Evolutionary conservation across 108 stramenopile species (phyloP).

Genomic region (Aurantiochytrium sp.): DNA sequence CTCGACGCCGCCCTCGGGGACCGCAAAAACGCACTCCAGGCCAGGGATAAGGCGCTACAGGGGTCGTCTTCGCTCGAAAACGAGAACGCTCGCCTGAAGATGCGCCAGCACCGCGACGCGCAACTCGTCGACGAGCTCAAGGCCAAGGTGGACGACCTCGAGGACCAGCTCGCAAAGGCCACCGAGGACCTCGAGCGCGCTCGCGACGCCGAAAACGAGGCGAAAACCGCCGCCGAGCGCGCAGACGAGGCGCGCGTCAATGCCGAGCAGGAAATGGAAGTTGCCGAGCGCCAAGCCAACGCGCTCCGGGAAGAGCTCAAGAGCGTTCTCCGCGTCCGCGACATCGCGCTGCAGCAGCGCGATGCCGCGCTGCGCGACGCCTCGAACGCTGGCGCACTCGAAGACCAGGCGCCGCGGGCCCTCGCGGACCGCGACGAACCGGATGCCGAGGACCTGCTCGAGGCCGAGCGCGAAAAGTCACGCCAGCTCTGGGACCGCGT

Average conservation of each 20-base stretch:
- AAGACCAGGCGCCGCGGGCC: neutral
- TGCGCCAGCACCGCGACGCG: constrained; percentile 1
- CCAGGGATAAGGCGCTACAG: neutral
- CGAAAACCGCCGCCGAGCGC: neutral
- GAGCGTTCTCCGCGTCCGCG: constrained; percentile 20
- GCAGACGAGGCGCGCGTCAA: neutral
- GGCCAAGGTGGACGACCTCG: neutral
- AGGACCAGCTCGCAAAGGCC: neutral
- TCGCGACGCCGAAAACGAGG: neutral
- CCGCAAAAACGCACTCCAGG: neutral
- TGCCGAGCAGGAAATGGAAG: constrained; percentile 29
- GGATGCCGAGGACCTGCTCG: neutral
- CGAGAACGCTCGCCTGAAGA: neutral
- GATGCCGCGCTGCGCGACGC: neutral
- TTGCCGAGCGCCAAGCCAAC: constrained; percentile 1
- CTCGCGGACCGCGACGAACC: neutral
- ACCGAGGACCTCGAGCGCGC: neutral
- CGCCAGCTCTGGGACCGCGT: neutral
- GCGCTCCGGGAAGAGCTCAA: constrained; percentile 14
- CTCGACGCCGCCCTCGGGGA: neutral
- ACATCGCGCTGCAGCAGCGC: constrained; percentile 23
- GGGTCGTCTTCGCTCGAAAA: neutral
- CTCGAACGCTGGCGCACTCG: neutral
- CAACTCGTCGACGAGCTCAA: neutral
- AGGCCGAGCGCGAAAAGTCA: neutral